Base-by-base conservation (phyloP, 805 yeast genomes). In the Nakazawaea laoshanensis region DNA sequence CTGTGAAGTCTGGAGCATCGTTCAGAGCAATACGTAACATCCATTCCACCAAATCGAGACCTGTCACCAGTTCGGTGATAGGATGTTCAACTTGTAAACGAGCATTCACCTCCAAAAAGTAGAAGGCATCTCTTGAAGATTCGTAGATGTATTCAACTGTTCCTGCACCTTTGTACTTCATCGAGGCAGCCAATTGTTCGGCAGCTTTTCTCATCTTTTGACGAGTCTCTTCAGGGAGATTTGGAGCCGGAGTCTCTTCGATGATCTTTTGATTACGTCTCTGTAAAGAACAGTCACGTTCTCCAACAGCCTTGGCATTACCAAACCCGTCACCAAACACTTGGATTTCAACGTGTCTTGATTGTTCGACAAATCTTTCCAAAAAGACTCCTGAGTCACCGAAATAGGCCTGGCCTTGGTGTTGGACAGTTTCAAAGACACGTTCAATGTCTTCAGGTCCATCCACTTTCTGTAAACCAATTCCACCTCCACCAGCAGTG, bases 401-500 rank as follows among this genome's bases (percentile, higher is more conserved):
- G 50, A 89, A 89, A 53, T 85, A 89, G 0, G 94, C 73, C 51
- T 76, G 69, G 43, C 96, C 98, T 59, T 87, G 96, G 59, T 87
- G 96, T 52, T 85, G 80, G 27, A 92, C 97, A 7, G 95, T 79
- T 48, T 74, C 82, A 58, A 86, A 89, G 10, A 88, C 94, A 41
- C 81, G 63, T 59, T 76, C 84, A 42, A 92, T 76, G 39, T 92
- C 96, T 13, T 55, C 75, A 44, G 73, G 83, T 22, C 76, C 68
- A 49, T 88, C 95, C 38, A 88, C 96, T 52, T 87, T 83, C 57
- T 89, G 96, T 46, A 89, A 64, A 43, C 98, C 98, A 50, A 89
- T 89, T 60, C 98, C 98, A 58, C 98, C 98, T 50, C 98, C 98
- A 53, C 98, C 98, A 17, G 97, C 97, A 40, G 98, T 92, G 17